These are phyloP conservation scores for Yarrowia sp. DNA, from an alignment of 805 yeast genomes.

Conservation along the genomic window DNA sequence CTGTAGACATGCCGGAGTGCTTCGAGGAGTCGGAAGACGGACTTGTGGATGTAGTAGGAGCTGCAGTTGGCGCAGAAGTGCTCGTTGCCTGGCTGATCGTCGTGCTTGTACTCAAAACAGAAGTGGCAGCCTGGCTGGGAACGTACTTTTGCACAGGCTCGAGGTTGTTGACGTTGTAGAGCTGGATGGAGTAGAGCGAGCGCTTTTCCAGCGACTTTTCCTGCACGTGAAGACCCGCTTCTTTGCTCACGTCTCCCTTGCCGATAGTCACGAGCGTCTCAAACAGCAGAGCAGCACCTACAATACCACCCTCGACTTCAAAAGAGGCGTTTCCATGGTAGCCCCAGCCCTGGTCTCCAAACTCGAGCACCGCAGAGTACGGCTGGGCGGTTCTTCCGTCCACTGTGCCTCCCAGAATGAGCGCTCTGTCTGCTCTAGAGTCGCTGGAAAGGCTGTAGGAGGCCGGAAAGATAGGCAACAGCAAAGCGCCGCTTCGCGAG, in stretches of 20 bases:
- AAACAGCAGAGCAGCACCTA: slow-evolving; percentile 3
- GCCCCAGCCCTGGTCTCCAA: background rate
- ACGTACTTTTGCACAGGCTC: slow-evolving; percentile 15
- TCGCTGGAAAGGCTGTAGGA: background rate
- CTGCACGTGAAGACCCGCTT: background rate
- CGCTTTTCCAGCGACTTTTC: background rate
- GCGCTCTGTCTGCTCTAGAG: background rate
- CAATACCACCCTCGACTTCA: background rate
- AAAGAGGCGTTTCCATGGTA: slow-evolving; percentile 1
- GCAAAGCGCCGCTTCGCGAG: slow-evolving; percentile 2
- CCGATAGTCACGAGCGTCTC: slow-evolving; percentile 21
- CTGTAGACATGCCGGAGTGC: background rate
- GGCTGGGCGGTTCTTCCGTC: slow-evolving; percentile 6
- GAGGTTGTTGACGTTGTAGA: slow-evolving; percentile 16
- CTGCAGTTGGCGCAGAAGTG: background rate
- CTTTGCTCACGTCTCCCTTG: background rate
- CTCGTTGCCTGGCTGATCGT: background rate
- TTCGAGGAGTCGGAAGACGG: background rate
- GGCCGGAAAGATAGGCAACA: slow-evolving; percentile 5
- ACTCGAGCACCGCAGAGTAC: background rate
- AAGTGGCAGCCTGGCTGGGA: background rate
- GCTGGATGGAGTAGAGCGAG: background rate
- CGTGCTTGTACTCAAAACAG: background rate
- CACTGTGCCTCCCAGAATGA: slow-evolving; percentile 7
- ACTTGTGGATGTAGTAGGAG: background rate